These are phyloP conservation scores for Linderina pennispora DNA, from an alignment of 192 early-diverging fungal species.

Conservation along the genomic window DNA sequence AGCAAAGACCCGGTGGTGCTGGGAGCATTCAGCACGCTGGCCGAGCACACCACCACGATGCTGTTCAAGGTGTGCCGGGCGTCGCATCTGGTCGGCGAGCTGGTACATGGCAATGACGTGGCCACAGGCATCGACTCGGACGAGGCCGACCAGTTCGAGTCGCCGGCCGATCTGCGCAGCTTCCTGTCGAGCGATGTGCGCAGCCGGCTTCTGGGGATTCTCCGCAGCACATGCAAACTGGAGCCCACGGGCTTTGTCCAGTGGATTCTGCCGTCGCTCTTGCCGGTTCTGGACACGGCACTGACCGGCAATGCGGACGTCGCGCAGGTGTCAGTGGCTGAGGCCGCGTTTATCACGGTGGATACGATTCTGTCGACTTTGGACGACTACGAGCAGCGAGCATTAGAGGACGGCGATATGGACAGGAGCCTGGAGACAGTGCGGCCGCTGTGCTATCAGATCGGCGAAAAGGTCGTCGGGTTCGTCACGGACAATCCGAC, in stretches of 20 bases:
- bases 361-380: constrained; percentile 28
- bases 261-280: constrained; percentile 37
- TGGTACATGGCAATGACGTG: not conserved
- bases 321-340: constrained; percentile 3
- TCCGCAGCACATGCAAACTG: constrained; percentile 28
- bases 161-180: constrained; percentile 18
- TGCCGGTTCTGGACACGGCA: constrained; percentile 7
- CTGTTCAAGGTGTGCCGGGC: constrained; percentile 24
- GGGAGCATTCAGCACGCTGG: constrained; percentile 13
- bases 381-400: constrained; percentile 38
- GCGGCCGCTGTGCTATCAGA: constrained; percentile 19
- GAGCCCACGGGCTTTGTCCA: constrained; percentile 37
- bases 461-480: constrained; percentile 15
- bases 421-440: constrained; percentile 3
- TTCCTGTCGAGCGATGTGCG: constrained; percentile 31
- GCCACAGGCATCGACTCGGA: constrained; percentile 8
- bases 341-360: constrained; percentile 31
- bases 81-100: constrained; percentile 7
- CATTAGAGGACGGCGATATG: constrained; percentile 18
- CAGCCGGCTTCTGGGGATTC: constrained; percentile 20
- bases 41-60: constrained; percentile 21
- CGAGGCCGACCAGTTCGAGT: constrained; percentile 28
- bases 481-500: not conserved
- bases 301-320: not conserved
- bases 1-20: constrained; percentile 10